Percentiles rank a stretch among this genome's conserved stretches.
Conservation (phyloP, 2,329 filamentous ascomycete species). For the Claviceps arundinis region DNA sequence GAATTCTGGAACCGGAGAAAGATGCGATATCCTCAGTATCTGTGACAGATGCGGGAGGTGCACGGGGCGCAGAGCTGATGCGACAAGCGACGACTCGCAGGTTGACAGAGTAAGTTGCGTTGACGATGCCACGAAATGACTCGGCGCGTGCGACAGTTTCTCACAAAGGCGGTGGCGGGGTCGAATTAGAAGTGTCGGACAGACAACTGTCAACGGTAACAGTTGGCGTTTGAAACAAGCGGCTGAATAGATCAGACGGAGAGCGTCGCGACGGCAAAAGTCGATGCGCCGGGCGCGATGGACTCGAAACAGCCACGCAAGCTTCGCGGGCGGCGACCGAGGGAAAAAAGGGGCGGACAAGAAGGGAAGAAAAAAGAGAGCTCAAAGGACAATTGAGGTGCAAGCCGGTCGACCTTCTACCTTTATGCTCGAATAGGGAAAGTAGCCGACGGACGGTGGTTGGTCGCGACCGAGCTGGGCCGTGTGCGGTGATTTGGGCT, state of each 20-base stretch:
- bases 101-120: background rate
- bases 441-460: slow-evolving; percentile 3
- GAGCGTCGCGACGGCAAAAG: slow-evolving; percentile 1
- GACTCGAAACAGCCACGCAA: background rate
- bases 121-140: background rate
- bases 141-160: background rate
- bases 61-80: background rate
- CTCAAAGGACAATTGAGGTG: background rate
- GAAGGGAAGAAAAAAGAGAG: background rate
- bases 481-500: slow-evolving; percentile 4
- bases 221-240: slow-evolving; percentile 3
- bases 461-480: slow-evolving; percentile 7
- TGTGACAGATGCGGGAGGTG: background rate
- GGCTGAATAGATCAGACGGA: background rate
- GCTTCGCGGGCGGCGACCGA: background rate
- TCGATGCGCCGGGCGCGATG: slow-evolving; percentile 4
- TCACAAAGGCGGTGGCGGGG: background rate
- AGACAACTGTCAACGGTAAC: slow-evolving; percentile 4
- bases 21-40: background rate
- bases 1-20: background rate
- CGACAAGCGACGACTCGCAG: background rate
- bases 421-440: background rate
- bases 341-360: background rate
- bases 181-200: background rate
- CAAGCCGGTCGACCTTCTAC: background rate